Conservation (phyloP, 768 basidiomycete species). For the Tulasnella sp. region DNA sequence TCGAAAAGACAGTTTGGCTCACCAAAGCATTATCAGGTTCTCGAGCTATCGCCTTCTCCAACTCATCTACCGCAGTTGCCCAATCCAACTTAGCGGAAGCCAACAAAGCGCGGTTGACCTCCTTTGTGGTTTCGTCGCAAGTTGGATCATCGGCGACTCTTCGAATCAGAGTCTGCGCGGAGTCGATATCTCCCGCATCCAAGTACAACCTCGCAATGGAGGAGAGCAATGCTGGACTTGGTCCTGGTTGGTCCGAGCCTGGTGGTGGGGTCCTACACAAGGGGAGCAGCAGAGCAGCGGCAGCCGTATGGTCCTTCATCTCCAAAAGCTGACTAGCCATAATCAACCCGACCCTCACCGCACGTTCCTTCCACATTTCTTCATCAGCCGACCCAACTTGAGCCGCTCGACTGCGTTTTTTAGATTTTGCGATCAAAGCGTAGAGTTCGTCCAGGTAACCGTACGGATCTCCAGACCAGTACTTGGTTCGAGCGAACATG, state of each 20-base stretch:
- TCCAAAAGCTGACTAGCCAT: constrained; percentile 76
- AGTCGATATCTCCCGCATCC: constrained; percentile 56
- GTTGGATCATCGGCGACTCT: constrained; percentile 40
- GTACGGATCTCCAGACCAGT: constrained; percentile 76
- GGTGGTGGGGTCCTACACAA: constrained; percentile 39
- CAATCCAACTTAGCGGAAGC: constrained; percentile 67
- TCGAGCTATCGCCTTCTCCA: constrained; percentile 41
- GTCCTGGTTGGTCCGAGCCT: constrained; percentile 23
- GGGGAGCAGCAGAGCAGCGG: constrained; percentile 58
- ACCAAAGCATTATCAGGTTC: constrained; percentile 58
- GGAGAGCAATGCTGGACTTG: constrained; percentile 54
- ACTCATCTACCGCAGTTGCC: constrained; percentile 41
- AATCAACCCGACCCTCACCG: constrained; percentile 64
- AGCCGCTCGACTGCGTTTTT: constrained; percentile 37
- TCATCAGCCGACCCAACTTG: constrained; percentile 27
- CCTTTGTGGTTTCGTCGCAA: constrained; percentile 37
- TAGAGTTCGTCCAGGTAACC: constrained; percentile 69
- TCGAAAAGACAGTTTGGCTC: constrained; percentile 23
- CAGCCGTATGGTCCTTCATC: constrained; percentile 76
- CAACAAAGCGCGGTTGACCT: constrained; percentile 60
- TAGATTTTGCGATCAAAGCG: constrained; percentile 56
- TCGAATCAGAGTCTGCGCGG: constrained; percentile 53
- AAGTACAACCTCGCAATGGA: constrained; percentile 68
- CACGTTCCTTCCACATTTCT: constrained; percentile 77
- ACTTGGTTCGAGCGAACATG: constrained; percentile 63